phyloP scores from a whole-genome alignment of 345 rosid species.

The Melastoma malabathricum region DNA sequence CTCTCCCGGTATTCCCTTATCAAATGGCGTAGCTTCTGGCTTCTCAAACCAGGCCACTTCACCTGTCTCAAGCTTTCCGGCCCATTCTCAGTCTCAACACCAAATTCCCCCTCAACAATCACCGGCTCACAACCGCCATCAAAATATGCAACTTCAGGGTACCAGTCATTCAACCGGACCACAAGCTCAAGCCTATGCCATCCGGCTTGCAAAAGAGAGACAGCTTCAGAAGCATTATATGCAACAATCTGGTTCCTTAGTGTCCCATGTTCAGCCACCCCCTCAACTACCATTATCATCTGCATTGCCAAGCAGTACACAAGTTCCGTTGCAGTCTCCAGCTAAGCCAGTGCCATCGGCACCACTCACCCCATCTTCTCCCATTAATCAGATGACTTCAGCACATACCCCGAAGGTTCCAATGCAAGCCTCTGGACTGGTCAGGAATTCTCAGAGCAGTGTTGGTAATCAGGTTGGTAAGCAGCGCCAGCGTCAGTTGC shows the following conservation, averaged over 20 bases:
- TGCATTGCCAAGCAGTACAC: slow-evolving; percentile 54
- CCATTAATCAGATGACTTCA: slow-evolving; percentile 38
- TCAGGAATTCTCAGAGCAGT: slow-evolving; percentile 45
- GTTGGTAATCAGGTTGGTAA: slow-evolving; percentile 58
- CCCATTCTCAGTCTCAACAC: slow-evolving; percentile 55
- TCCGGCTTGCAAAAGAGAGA: slow-evolving; percentile 52
- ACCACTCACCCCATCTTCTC: slow-evolving; percentile 44
- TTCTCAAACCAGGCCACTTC: slow-evolving; percentile 59
- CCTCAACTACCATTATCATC: slow-evolving; percentile 67
- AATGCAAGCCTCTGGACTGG: slow-evolving; percentile 43
- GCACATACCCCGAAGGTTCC: slow-evolving; percentile 46
- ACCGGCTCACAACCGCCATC: slow-evolving; percentile 39
- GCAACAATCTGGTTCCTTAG: slow-evolving; percentile 35
- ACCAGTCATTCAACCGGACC: slow-evolving; percentile 48
- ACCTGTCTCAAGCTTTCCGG: slow-evolving; percentile 46
- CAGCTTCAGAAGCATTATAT: slow-evolving; percentile 59
- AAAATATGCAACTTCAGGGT: slow-evolving; percentile 45
- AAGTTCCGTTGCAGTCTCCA: slow-evolving; percentile 45
- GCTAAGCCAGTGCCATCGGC: slow-evolving; percentile 43
- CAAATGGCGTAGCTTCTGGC: slow-evolving; percentile 49
- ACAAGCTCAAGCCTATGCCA: slow-evolving; percentile 59
- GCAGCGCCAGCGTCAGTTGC: slow-evolving; percentile 66
- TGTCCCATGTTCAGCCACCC: slow-evolving; percentile 53
- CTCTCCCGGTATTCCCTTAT: slow-evolving; percentile 47
- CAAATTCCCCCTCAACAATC: slow-evolving; percentile 56